These are phyloP conservation scores for Zymoseptoria brevis DNA, from an alignment of 2,329 filamentous ascomycete species.

Conservation along the genomic window DNA sequence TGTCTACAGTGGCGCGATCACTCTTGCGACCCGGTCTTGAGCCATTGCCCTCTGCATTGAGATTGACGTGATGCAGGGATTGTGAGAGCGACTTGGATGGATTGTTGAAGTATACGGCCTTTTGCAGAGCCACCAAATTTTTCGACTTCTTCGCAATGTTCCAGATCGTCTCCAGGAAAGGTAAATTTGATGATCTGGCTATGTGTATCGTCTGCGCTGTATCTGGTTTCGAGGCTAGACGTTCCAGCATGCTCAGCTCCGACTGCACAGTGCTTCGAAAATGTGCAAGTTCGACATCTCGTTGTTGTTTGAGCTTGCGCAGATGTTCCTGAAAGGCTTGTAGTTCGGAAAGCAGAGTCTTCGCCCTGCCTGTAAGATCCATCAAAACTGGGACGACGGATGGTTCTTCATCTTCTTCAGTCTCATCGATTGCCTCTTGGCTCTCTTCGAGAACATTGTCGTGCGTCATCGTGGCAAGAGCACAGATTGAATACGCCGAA, in stretches of 20 bases:
- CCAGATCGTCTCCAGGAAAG: slow-evolving; percentile 60
- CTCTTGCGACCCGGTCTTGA: slow-evolving; percentile 18
- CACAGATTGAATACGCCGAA: neutral
- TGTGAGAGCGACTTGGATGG: slow-evolving; percentile 18
- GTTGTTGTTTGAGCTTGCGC: slow-evolving; percentile 29
- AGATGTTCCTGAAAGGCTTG: slow-evolving; percentile 33
- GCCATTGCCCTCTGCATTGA: slow-evolving; percentile 19
- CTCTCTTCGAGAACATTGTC: neutral
- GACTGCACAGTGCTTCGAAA: slow-evolving; percentile 30
- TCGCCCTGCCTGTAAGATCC: slow-evolving; percentile 31
- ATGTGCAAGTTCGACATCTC: slow-evolving; percentile 28
- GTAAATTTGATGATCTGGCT: slow-evolving; percentile 57
- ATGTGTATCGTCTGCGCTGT: slow-evolving; percentile 39
- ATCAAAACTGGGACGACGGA: neutral
- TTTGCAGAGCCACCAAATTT: slow-evolving; percentile 51
- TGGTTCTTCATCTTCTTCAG: neutral
- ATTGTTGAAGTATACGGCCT: slow-evolving; percentile 43
- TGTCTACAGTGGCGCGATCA: slow-evolving; percentile 46
- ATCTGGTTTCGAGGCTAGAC: slow-evolving; percentile 21
- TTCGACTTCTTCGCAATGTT: slow-evolving; percentile 49
- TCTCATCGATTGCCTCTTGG: neutral
- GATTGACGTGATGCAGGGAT: slow-evolving; percentile 18
- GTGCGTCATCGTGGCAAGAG: neutral
- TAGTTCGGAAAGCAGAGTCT: slow-evolving; percentile 34
- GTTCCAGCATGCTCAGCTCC: slow-evolving; percentile 27